Percentiles rank a stretch among this genome's conserved stretches.
phyloP scores from a whole-genome alignment of 164 flowering plant species.

The Umbilicus rupestris region DNA sequence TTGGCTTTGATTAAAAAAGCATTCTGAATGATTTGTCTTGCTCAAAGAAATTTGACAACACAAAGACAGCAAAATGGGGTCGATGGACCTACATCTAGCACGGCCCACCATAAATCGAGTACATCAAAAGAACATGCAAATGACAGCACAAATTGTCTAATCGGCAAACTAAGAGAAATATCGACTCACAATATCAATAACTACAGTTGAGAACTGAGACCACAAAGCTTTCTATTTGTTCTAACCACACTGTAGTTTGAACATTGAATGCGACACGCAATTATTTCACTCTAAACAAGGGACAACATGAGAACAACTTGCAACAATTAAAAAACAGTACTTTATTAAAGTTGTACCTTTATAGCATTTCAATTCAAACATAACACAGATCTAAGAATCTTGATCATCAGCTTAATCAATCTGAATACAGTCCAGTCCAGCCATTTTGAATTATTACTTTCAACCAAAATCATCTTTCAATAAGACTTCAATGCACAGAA shows the following conservation, averaged over 20 bases:
- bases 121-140: background rate
- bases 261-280: background rate
- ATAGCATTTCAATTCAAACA: conserved; percentile 6
- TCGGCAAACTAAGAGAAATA: background rate
- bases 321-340: background rate
- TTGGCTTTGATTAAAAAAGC: background rate
- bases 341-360: background rate
- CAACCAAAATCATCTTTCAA: background rate
- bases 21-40: background rate
- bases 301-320: background rate
- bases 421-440: background rate
- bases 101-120: background rate
- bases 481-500: background rate
- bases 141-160: too few species aligned
- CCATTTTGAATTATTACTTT: background rate
- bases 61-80: background rate
- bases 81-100: background rate
- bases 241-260: background rate
- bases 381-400: conserved; percentile 2
- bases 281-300: background rate
- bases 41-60: background rate
- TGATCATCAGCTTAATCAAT: background rate
- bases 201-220: too few species aligned
- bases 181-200: background rate
- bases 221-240: too few species aligned